Evolutionary conservation across 352 stramenopile genomes (phyloP).

Genomic region (Blastocystis sp.): DNA sequence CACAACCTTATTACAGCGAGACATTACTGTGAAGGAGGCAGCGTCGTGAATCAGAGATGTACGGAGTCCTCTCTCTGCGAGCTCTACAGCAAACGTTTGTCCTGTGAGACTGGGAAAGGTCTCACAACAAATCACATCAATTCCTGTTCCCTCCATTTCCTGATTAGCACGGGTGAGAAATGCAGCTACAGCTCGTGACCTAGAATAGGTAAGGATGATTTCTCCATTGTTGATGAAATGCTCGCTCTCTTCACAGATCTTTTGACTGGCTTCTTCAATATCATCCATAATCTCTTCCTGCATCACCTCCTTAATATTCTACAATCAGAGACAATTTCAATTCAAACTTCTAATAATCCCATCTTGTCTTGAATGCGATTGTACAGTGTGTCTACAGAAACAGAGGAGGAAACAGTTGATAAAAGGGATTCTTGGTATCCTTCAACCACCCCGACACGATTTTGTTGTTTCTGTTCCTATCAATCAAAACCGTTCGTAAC

Average conservation of each 20-base stretch:
- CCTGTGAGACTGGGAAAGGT: conserved; percentile 18
- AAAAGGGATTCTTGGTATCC: conserved; percentile 10
- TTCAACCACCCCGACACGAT: not conserved
- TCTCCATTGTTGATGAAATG: conserved; percentile 54
- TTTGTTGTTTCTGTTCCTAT: not conserved
- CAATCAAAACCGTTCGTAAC: not conserved
- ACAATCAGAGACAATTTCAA: not conserved
- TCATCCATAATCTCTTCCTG: conserved; percentile 59
- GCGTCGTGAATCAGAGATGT: conserved; percentile 64
- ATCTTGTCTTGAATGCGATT: conserved; percentile 4
- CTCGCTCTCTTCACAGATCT: conserved; percentile 4
- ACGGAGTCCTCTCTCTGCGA: not conserved
- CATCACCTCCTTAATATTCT: conserved; percentile 41
- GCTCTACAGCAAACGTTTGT: conserved; percentile 46
- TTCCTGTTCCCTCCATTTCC: not conserved
- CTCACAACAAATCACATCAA: conserved; percentile 65
- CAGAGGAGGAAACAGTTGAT: conserved; percentile 4
- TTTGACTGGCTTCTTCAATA: conserved; percentile 38
- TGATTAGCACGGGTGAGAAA: conserved; percentile 23
- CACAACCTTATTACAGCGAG: conserved; percentile 56
- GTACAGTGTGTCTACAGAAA: conserved; percentile 27
- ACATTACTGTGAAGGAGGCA: conserved; percentile 58
- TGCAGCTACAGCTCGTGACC: conserved; percentile 17
- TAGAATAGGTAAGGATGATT: conserved; percentile 40
- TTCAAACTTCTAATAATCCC: not conserved